Conservation (phyloP, 306 rosid species). For the Cicer bijugum region DNA sequence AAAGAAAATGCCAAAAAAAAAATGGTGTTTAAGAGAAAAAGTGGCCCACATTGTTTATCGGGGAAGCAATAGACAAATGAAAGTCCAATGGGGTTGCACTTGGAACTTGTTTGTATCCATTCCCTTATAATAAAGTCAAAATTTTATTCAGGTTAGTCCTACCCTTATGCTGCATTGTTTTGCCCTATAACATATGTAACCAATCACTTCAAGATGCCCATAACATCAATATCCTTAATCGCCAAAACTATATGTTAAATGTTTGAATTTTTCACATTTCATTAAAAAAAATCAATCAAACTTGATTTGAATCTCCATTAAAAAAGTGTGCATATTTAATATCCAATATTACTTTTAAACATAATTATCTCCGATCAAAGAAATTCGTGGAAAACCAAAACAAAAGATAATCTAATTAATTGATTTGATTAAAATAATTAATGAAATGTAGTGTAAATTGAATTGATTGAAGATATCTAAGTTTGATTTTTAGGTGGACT, state of each 20-base stretch:
- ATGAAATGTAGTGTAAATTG: no score
- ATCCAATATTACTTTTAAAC: no score
- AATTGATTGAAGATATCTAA: no score
- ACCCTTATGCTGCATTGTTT: background rate
- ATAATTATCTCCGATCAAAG: no score
- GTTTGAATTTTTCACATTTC: background rate
- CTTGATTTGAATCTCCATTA: no score
- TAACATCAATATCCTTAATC: slow-evolving; percentile 23
- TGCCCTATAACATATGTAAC: background rate
- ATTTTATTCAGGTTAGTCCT: slow-evolving; percentile 6
- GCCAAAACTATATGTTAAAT: background rate
- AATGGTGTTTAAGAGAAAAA: background rate
- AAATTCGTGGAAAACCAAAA: no score
- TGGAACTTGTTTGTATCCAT: slow-evolving; percentile 28
- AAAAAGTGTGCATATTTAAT: no score
- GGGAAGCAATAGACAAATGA: slow-evolving; percentile 42
- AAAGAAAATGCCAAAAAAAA: background rate
- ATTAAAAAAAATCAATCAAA: no score
- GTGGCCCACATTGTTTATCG: slow-evolving; percentile 38
- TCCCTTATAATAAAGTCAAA: slow-evolving; percentile 35
- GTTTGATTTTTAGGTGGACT: no score
- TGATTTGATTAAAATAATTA: no score
- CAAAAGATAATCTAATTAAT: no score
- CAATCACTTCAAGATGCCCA: slow-evolving; percentile 11
- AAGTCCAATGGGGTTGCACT: slow-evolving; percentile 47